Base-by-base conservation (phyloP, 345 rosid species). In the Citrus trifoliata region DNA sequence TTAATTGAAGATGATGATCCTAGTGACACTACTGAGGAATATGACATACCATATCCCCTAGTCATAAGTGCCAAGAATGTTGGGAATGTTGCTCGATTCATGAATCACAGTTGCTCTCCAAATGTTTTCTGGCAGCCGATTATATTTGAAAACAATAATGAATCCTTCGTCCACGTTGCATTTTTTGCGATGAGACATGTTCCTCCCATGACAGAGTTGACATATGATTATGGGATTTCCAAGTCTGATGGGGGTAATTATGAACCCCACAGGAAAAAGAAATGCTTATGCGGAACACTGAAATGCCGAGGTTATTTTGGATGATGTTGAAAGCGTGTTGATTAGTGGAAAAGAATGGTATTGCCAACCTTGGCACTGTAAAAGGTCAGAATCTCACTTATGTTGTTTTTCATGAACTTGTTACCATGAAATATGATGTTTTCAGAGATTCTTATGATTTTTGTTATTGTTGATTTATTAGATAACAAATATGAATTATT, bases 1-100 rank as follows among this genome's bases (percentile, higher is more conserved):
- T 70, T 70, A 28, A 51, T 70, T 18, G 74, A 48, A 9, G 74
- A 70, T 28, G 74, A 70, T 35, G 55, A 35, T 67, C 42, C 79
- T 55, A 78, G 75, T 2, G 86, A 77, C 78, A 71, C 82, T 67
- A 58, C 74, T 8, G 93, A 91, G 86, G 92, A 89, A 58, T 68
- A 66, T 76, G 75, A 85, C 51, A 70, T 93, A 78, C 91, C 94
- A 38, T 88, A 79, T 75, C 91, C 97, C 33, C 64, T 95, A 59
- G 70, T 90, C 68, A 93, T 95, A 73, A 86, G 83, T 82, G 93
- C 99, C 28, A 93, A 87, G 76, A 82, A 86, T 75, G 71, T 71
- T 62, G 99, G 99, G 58, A 95, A 95, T 80, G 97, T 95, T 30
- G 92, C 98, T 67, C 88, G 99, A 51, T 95, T 95, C 83, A 92